phyloP scores from a whole-genome alignment of 1,139 yeast species.

The Blastobotrys indianensis region DNA sequence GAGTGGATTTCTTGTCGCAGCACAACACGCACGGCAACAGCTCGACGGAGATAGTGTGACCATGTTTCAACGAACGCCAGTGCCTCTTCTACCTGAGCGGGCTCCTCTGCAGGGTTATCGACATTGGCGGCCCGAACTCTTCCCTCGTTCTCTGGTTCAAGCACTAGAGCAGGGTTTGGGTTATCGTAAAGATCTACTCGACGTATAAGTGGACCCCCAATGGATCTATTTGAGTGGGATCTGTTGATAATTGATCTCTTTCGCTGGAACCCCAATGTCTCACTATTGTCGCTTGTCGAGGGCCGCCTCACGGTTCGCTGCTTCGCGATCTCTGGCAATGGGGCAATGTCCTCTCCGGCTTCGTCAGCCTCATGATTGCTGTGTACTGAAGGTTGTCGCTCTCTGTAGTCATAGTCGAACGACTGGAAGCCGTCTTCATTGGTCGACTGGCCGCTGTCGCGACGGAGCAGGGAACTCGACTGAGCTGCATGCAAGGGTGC shows the following conservation, averaged over 20 bases:
- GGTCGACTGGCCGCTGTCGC: neutral
- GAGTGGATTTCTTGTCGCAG: conserved; percentile 28
- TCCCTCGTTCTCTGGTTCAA: conserved; percentile 5
- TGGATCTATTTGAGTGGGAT: neutral
- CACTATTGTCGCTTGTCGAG: no score
- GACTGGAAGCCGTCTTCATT: conserved; percentile 12
- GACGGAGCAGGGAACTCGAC: no score
- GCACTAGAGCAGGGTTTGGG: conserved; percentile 18
- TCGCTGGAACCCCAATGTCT: conserved; percentile 7
- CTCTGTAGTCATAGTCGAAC: conserved; percentile 19
- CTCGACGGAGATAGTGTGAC: conserved; percentile 32
- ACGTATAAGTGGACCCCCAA: conserved; percentile 17
- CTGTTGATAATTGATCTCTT: conserved; percentile 11
- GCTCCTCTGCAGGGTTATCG: neutral
- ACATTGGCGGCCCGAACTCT: neutral
- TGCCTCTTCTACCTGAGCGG: conserved; percentile 25
- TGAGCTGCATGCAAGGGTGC: no score
- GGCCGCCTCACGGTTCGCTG: no score
- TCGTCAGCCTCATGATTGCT: no score
- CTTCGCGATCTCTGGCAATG: no score
- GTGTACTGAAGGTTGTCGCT: neutral
- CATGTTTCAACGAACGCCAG: conserved; percentile 33
- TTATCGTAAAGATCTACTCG: conserved; percentile 23
- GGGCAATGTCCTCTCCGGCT: no score
- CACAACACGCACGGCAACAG: conserved; percentile 31